Base-by-base conservation (phyloP, 208 protist species). In the Novymonas esmeraldas region DNA sequence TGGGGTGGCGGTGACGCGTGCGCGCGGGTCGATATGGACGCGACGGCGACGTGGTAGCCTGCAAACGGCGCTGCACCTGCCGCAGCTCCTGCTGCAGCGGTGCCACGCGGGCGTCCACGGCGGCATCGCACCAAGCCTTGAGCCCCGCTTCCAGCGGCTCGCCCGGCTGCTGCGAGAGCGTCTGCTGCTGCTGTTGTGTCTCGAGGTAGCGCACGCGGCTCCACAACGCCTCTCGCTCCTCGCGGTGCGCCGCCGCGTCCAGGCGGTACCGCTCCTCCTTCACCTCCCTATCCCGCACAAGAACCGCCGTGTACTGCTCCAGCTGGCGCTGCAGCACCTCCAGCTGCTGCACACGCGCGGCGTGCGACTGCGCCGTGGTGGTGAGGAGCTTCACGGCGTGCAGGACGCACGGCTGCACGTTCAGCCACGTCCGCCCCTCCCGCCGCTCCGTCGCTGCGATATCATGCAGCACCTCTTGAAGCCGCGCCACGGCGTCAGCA, bases 191-290 rank as follows among this genome's bases (percentile, higher is more conserved):
- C 13, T 74, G 70, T 34, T 75, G 55, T 3, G 54, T 45, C 52
- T 82, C 76, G 3, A 78, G 48, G 11, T 5, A 6, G 2, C 50
- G 45, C 41, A 80, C 11, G 6, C 50, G 62, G 49, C 44, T 60
- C 55, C 70, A 57, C 51, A 80, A 31, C 62, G 56, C 50, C 29
- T 56, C 49, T 18, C n/a, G 41, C 16, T 70, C 64, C 20, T 58
- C 57, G 1, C 54, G 28, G 13, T 66, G 71, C 7, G 54, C 54
- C 6, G 39, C 66, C 9, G 54, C 51, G 57, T 94, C 88, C 31
- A 90, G 29, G 26, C 58, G 72, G 55, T 94, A 87, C 14, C 88
- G 82, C 61, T 85, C 79, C 69, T 94, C 88, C 69, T 91, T 94
- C 14, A 85, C 38, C n/a, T 73, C 62, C 4, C 64, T 67, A 69